Percentiles rank a stretch among this genome's conserved stretches.
phyloP scores from a whole-genome alignment of 2,329 filamentous ascomycete species.

The Fusarium sp. region DNA sequence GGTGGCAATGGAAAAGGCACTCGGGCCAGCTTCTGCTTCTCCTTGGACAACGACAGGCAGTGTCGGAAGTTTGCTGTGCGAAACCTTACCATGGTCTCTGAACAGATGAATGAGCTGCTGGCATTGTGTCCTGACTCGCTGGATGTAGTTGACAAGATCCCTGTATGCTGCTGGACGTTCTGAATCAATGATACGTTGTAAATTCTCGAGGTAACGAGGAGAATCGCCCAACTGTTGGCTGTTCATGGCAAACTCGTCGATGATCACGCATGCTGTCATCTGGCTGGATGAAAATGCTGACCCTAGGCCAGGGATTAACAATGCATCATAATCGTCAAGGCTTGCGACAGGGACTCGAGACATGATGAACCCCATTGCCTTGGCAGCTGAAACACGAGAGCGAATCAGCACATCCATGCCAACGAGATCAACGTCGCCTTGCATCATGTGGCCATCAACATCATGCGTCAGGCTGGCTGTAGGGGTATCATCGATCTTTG shows the following conservation, averaged over 20 bases:
- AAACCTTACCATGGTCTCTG: slow-evolving; percentile 86
- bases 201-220: slow-evolving; percentile 64
- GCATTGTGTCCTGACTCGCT: slow-evolving; percentile 89
- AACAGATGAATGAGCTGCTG: slow-evolving; percentile 90
- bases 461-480: slow-evolving; percentile 80
- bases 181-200: slow-evolving; percentile 80
- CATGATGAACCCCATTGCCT: slow-evolving; percentile 86
- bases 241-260: slow-evolving; percentile 86
- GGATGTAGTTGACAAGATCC: slow-evolving; percentile 88
- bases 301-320: slow-evolving; percentile 70
- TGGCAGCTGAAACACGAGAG: slow-evolving; percentile 86
- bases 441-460: slow-evolving; percentile 97
- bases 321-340: slow-evolving; percentile 70
- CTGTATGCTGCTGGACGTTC: slow-evolving; percentile 85
- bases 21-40: slow-evolving; percentile 88
- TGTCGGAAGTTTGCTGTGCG: slow-evolving; percentile 75
- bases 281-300: slow-evolving; percentile 87
- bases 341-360: slow-evolving; percentile 72
- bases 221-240: slow-evolving; percentile 52
- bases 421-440: slow-evolving; percentile 94
- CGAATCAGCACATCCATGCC: slow-evolving; percentile 87
- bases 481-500: slow-evolving; percentile 77
- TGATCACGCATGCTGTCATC: slow-evolving; percentile 79
- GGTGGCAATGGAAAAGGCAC: slow-evolving; percentile 86
- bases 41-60: slow-evolving; percentile 94